Base-by-base conservation (phyloP, 495 filamentous ascomycete genomes). In the Oleoguttula mirabilis region DNA sequence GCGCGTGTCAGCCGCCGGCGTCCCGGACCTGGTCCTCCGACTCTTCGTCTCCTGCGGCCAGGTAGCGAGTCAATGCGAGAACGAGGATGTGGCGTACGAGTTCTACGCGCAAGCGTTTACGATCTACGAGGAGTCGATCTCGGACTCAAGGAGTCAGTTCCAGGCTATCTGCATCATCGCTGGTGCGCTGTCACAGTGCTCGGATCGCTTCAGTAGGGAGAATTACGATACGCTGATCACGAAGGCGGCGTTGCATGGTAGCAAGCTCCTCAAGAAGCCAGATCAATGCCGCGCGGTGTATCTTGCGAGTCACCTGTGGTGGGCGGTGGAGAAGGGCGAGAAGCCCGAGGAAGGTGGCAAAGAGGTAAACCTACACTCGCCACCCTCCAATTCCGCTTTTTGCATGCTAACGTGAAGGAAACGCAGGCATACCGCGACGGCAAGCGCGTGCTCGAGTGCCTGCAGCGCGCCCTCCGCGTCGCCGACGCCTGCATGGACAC, bases 401-500 rank as follows among this genome's bases (percentile, higher is more conserved):
- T 22, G 49, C 36, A 49, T 45, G n/a, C 42, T 43, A 30, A 57
- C 65, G 31, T 65, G 44, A n/a, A 10, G n/a, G n/a, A 39, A 16
- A 11, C 21, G 20, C 51, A 94, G 84, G 75, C 94, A 25, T 96
- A 96, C 61, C 88, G 88, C 31, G 90, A 98, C 52, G 92, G 92
- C 12, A 96, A 96, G 63, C 76, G 90, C 24, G 90, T 98, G 5
- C 72, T 98, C 11, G 90, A 98, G 60, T 98, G 90, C 58, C 69
- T 98, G 12, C 90, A 96, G 60, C 82, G 90, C 41, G 92, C 90
- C 15, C 76, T 96, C 16, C 82, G 90, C 36, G 90, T 98, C 6
- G 90, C 90, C 2, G 90, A 98, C 62, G 90, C 90, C 4, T 98
- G 90, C 65, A 98, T 98, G 90, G 90, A 98, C 61, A 88, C 87